Conservation (phyloP, 2,329 filamentous ascomycete genomes). For the Trichoderma sp. region DNA sequence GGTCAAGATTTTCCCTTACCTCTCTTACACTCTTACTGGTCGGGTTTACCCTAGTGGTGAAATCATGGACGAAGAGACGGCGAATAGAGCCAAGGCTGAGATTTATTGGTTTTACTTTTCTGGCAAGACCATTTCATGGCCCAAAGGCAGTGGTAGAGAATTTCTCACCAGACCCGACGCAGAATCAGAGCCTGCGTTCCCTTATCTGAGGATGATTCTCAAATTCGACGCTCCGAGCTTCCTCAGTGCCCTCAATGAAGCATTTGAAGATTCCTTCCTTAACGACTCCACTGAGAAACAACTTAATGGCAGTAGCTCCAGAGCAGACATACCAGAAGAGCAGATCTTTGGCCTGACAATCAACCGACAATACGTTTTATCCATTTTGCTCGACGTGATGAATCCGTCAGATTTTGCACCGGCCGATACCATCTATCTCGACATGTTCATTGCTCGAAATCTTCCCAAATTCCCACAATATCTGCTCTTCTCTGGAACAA, state of each 20-base stretch:
- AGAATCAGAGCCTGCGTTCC: conserved; percentile 70
- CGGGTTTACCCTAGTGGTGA: conserved; percentile 88
- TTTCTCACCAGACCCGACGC: conserved; percentile 59
- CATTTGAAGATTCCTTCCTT: conserved; percentile 90
- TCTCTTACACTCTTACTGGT: conserved; percentile 87
- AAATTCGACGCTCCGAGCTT: conserved; percentile 90
- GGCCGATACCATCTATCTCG: conserved; percentile 86
- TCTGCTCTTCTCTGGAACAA: conserved; percentile 82
- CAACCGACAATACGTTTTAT: conserved; percentile 88
- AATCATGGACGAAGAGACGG: conserved; percentile 67
- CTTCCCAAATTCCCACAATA: conserved; percentile 96
- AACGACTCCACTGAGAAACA: conserved; percentile 72
- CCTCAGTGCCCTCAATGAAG: conserved; percentile 92
- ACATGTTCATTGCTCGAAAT: conserved; percentile 98
- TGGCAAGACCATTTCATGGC: conserved; percentile 73
- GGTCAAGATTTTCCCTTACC: conserved; percentile 89
- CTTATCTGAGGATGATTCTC: conserved; percentile 79
- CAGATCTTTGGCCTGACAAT: conserved; percentile 68
- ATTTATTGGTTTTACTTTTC: conserved; percentile 94
- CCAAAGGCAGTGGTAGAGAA: conserved; percentile 57
- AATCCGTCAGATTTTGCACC: conserved; percentile 69
- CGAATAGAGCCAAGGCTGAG: conserved; percentile 75
- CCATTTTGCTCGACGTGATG: conserved; percentile 90
- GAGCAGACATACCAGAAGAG: conserved; percentile 58
- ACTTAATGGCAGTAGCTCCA: conserved; percentile 47